Conservation (phyloP, 139 green algal species). For the Haematococcus lacustris region DNA sequence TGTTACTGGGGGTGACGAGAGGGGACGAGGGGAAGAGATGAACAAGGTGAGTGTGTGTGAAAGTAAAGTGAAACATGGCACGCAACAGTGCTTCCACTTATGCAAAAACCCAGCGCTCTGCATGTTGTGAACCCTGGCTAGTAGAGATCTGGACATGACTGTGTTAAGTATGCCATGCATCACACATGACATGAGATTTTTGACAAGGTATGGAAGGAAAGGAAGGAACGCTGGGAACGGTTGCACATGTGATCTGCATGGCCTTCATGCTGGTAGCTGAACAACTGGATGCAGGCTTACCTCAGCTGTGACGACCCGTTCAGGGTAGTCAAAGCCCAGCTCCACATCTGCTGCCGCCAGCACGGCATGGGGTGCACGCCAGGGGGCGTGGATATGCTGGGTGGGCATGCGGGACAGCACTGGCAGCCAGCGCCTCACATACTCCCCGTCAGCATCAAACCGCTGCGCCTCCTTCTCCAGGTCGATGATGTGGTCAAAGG, state of each 20-base stretch:
- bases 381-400: conserved; percentile 52
- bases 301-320: conserved; percentile 42
- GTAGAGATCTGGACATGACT: no score
- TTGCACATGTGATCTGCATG: not conserved
- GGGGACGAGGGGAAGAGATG: no score
- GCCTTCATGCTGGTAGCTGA: not conserved
- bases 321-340: conserved; percentile 64
- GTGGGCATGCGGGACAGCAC: conserved; percentile 65
- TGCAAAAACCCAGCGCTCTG: no score
- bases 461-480: conserved; percentile 42
- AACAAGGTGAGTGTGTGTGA: no score
- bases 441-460: conserved; percentile 80
- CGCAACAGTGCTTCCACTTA: no score
- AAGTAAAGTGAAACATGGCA: no score
- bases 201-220: not conserved
- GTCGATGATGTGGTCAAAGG: conserved; percentile 76
- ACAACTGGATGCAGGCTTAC: not conserved
- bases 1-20: no score
- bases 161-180: not conserved
- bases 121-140: no score
- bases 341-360: conserved; percentile 50
- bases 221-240: not conserved
- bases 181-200: not conserved
- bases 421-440: conserved; percentile 85
- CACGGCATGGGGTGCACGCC: conserved; percentile 58